These are phyloP conservation scores for Ogataea paraovalis DNA, from an alignment of 805 yeast genomes.

Conservation along the genomic window DNA sequence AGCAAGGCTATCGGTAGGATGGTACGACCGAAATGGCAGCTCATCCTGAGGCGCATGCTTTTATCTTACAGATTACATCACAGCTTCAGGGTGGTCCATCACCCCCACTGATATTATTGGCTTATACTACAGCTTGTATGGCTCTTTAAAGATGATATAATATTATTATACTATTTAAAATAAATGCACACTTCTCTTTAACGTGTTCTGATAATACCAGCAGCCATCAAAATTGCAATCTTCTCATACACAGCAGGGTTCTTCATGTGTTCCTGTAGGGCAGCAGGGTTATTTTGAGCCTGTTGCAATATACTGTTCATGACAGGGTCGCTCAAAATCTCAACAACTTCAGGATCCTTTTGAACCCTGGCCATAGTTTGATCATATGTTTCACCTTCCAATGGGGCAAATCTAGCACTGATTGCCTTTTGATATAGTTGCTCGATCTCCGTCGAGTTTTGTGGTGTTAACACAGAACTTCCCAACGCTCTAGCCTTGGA, in stretches of 20 bases:
- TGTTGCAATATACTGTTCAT: conserved; percentile 94
- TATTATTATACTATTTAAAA: neutral
- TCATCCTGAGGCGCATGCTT: no score
- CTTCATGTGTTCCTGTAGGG: conserved; percentile 95
- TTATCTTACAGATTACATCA: no score
- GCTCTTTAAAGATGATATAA: neutral
- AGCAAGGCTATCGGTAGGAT: no score
- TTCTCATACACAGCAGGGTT: conserved; percentile 90
- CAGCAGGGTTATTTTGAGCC: conserved; percentile 94
- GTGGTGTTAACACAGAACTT: conserved; percentile 53
- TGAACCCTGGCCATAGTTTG: conserved; percentile 88
- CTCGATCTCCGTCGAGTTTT: conserved; percentile 68
- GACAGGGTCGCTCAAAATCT: conserved; percentile 87
- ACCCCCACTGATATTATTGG: no score
- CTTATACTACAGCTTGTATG: no score
- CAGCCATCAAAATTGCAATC: conserved; percentile 86
- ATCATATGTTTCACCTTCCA: conserved; percentile 88
- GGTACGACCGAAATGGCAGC: no score
- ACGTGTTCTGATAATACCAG: conserved; percentile 93
- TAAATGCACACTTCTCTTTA: conserved; percentile 21
- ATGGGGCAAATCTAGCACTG: conserved; percentile 73
- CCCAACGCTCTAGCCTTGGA: conserved; percentile 76
- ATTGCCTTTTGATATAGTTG: conserved; percentile 74
- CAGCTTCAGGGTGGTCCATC: no score
- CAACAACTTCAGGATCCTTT: conserved; percentile 90